Conservation (phyloP, 805 yeast genomes). For the Metschnikowia henanensis region DNA sequence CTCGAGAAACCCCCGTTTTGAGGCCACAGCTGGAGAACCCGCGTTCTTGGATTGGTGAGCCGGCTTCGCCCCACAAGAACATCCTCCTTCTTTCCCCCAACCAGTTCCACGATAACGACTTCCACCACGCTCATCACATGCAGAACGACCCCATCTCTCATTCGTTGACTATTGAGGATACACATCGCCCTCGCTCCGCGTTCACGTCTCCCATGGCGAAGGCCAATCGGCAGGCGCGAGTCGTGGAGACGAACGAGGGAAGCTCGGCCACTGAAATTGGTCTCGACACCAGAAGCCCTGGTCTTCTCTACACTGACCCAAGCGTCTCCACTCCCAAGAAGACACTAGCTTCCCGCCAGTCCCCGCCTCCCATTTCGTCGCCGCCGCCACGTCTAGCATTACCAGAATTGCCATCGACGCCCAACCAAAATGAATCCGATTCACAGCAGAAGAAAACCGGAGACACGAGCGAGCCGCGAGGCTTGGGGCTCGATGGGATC, state of each 20-base stretch:
- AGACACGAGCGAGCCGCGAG: constrained; percentile 21
- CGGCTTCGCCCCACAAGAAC: constrained; percentile 25
- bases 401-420: constrained; percentile 31
- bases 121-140: constrained; percentile 22
- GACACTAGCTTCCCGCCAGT: not conserved
- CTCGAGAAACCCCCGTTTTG: constrained; percentile 11
- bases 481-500: constrained; percentile 42
- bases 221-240: constrained; percentile 45
- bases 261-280: constrained; percentile 7
- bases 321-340: constrained; percentile 18
- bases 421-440: constrained; percentile 10
- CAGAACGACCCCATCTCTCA: constrained; percentile 4
- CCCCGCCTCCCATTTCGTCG: constrained; percentile 23
- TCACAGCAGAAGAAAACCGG: not conserved
- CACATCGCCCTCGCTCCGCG: constrained; percentile 24
- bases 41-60: constrained; percentile 3
- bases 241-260: constrained; percentile 38
- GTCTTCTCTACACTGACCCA: not conserved
- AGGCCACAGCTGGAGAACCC: constrained; percentile 2
- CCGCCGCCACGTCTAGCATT: constrained; percentile 41
- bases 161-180: constrained; percentile 20
- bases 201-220: constrained; percentile 43
- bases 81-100: constrained; percentile 39
- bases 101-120: constrained; percentile 36
- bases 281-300: not conserved